Conservation (phyloP, 495 filamentous ascomycete species). For the Aspergillus baeticus region DNA sequence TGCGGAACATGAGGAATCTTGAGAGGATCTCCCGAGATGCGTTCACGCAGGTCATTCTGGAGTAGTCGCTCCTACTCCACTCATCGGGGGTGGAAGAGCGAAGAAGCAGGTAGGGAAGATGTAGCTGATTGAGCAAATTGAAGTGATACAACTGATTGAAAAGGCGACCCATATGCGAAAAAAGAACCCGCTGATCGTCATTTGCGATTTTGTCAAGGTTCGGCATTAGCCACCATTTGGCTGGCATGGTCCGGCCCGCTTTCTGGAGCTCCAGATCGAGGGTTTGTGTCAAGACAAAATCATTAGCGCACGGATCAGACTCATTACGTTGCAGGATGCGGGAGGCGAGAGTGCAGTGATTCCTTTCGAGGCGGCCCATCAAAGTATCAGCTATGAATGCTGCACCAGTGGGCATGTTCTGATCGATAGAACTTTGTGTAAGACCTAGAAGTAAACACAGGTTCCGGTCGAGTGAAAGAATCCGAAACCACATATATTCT, state of each 20-base stretch:
- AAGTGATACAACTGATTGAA: slow-evolving; percentile 41
- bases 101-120: slow-evolving; percentile 32
- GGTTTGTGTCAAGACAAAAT: slow-evolving; percentile 26
- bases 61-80: slow-evolving; percentile 29
- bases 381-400: slow-evolving; percentile 15
- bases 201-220: not conserved
- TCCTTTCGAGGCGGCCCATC: slow-evolving; percentile 24
- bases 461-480: slow-evolving; percentile 36
- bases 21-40: slow-evolving; percentile 45
- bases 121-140: slow-evolving; percentile 31
- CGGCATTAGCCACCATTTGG: slow-evolving; percentile 36
- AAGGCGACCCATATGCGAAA: slow-evolving; percentile 15
- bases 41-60: slow-evolving; percentile 37
- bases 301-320: slow-evolving; percentile 6
- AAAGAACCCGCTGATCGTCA: slow-evolving; percentile 7
- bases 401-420: slow-evolving; percentile 17
- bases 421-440: slow-evolving; percentile 38
- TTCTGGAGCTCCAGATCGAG: slow-evolving; percentile 45
- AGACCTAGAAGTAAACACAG: slow-evolving; percentile 47
- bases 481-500: slow-evolving; percentile 25
- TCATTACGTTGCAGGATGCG: slow-evolving; percentile 47
- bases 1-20: slow-evolving; percentile 39
- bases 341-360: slow-evolving; percentile 26
- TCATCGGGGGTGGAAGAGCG: slow-evolving; percentile 9
- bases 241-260: slow-evolving; percentile 34